A percentile compares a stretch with the other conserved stretches of the same genome.
These are phyloP conservation scores for Pseudozyma flocculosa DNA, from an alignment of 1,284 basidiomycete species.

Conservation along the genomic window DNA sequence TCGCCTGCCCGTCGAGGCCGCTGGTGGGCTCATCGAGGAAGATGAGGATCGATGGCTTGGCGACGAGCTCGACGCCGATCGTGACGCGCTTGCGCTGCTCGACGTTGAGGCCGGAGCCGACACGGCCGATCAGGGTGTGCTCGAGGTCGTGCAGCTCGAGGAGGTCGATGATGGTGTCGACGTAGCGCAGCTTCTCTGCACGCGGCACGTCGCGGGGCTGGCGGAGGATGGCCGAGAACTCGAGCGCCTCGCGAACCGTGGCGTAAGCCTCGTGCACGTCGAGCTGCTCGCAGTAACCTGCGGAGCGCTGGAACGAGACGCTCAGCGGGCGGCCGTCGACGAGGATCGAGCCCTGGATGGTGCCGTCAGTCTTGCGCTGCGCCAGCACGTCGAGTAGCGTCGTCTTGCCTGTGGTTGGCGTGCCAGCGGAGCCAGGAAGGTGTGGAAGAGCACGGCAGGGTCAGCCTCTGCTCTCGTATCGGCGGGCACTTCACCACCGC, in stretches of 20 bases:
- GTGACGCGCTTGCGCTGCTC: slow-evolving; percentile 49
- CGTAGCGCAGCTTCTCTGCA: slow-evolving; percentile 41
- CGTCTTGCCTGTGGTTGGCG: too few species aligned
- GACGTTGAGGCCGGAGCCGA: slow-evolving; percentile 40
- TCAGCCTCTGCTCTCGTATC: too few species aligned
- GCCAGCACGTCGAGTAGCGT: slow-evolving; percentile 48
- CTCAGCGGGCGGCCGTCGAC: slow-evolving; percentile 33
- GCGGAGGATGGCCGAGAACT: slow-evolving; percentile 44
- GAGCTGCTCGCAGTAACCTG: slow-evolving; percentile 48
- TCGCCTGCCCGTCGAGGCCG: slow-evolving; percentile 36
- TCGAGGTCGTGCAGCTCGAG: slow-evolving; percentile 46
- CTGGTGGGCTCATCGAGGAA: slow-evolving; percentile 54
- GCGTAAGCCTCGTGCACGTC: slow-evolving; percentile 35
- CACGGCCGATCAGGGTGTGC: slow-evolving; percentile 41
- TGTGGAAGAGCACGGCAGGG: too few species aligned
- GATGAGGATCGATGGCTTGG: slow-evolving; percentile 45
- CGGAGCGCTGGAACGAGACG: slow-evolving; percentile 39
- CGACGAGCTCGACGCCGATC: slow-evolving; percentile 49
- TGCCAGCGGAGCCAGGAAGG: too few species aligned
- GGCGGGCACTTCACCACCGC: too few species aligned
- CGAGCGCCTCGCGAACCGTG: slow-evolving; percentile 46
- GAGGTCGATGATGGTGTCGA: slow-evolving; percentile 41
- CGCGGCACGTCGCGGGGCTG: slow-evolving; percentile 35
- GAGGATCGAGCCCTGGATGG: slow-evolving; percentile 31
- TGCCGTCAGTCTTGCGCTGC: slow-evolving; percentile 34